phyloP scores from a whole-genome alignment of 2,329 filamentous ascomycete genomes.

The Cladosporium colombiae region DNA sequence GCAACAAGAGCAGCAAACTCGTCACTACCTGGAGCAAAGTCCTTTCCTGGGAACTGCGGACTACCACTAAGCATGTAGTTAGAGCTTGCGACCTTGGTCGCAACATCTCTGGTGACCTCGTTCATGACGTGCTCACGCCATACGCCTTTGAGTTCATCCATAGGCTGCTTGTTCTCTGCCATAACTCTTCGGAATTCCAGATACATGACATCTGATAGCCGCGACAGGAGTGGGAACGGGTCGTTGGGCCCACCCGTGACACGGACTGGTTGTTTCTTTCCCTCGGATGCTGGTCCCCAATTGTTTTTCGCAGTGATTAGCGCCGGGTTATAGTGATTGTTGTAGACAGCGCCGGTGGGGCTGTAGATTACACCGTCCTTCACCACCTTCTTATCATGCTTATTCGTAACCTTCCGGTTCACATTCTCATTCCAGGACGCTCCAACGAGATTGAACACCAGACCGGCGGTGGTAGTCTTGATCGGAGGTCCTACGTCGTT shows the following conservation, averaged over 20 bases:
- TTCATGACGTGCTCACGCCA: conserved; percentile 5
- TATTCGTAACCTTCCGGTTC: neutral
- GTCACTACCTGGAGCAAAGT: conserved; percentile 11
- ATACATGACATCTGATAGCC: conserved; percentile 24
- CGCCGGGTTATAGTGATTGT: conserved; percentile 2
- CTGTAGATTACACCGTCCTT: conserved; percentile 4
- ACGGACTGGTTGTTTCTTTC: neutral
- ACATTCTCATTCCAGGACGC: conserved; percentile 1
- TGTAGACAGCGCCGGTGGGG: neutral
- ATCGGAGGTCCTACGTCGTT: neutral
- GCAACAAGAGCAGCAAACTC: conserved; percentile 22
- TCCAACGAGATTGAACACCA: neutral
- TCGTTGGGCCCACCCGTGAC: conserved; percentile 18
- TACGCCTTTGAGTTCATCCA: conserved; percentile 4
- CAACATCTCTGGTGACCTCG: conserved; percentile 4
- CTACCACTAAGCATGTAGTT: neutral
- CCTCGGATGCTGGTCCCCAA: conserved; percentile 2
- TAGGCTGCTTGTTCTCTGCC: conserved; percentile 7
- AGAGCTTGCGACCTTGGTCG: neutral
- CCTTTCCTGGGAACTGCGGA: conserved; percentile 3
- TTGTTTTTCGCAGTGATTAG: conserved; percentile 12
- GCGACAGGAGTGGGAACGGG: conserved; percentile 15
- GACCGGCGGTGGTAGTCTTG: neutral
- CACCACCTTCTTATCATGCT: neutral
- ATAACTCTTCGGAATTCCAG: conserved; percentile 22